Conservation (phyloP, 2,329 filamentous ascomycete species). For the Botrytis medusae region DNA sequence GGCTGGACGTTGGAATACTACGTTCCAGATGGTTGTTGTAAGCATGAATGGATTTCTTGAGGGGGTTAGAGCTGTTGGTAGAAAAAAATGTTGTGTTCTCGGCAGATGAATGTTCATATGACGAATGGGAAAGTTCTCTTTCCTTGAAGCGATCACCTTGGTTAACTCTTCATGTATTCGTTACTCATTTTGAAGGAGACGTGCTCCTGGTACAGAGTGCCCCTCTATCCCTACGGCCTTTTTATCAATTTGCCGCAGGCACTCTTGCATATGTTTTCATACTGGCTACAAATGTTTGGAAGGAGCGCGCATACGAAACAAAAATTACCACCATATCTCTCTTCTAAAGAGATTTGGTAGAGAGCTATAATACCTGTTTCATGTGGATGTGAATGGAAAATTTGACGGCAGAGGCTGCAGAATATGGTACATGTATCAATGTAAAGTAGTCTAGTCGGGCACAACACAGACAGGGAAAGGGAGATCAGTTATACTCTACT, state of each 20-base stretch:
- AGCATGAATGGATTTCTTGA: conserved; percentile 28
- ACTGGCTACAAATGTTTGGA: conserved; percentile 23
- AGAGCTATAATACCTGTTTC: conserved; percentile 24
- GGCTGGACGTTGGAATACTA: conserved; percentile 25
- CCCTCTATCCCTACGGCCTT: conserved; percentile 33
- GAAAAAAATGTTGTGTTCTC: conserved; percentile 32
- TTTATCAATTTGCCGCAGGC: conserved; percentile 33
- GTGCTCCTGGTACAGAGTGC: conserved; percentile 32
- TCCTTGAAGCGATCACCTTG: conserved; percentile 35
- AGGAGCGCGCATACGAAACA: conserved; percentile 10
- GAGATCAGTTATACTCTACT: conserved; percentile 14
- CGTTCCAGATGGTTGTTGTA: conserved; percentile 31
- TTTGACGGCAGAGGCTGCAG: conserved; percentile 30
- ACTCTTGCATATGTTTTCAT: conserved; percentile 35
- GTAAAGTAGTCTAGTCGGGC: conserved; percentile 13
- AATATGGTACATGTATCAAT: conserved; percentile 25
- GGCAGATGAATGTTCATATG: conserved; percentile 35
- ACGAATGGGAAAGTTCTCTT: conserved; percentile 34
- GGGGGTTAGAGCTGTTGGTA: conserved; percentile 21
- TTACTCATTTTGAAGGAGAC: conserved; percentile 31
- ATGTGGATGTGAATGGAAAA: conserved; percentile 35
- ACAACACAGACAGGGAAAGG: conserved; percentile 8
- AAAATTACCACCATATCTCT: conserved; percentile 6
- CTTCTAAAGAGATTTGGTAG: conserved; percentile 13
- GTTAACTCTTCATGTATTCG: conserved; percentile 32